phyloP scores from a whole-genome alignment of 83 land plant species.

The Isoetes engelmannii region DNA sequence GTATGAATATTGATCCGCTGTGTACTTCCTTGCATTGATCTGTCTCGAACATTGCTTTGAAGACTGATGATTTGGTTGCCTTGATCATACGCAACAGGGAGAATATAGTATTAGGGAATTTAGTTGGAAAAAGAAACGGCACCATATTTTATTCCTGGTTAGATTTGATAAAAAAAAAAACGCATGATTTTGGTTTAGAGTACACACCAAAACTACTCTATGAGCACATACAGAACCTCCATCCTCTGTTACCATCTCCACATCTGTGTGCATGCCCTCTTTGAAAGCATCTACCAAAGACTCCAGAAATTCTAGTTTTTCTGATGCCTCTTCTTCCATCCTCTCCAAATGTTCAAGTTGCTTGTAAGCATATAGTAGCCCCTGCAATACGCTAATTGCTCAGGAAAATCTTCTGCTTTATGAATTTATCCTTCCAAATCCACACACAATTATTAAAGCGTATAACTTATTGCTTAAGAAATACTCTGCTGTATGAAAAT shows the following conservation, averaged over 20 bases:
- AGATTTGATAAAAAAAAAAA: not conserved
- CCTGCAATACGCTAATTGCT: slow-evolving; percentile 21
- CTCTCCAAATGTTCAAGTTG: slow-evolving; percentile 46
- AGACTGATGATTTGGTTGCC: slow-evolving; percentile 65
- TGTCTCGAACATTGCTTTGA: slow-evolving; percentile 54
- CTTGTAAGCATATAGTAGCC: slow-evolving; percentile 41
- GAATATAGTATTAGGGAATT: too few species aligned
- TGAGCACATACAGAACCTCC: slow-evolving; percentile 59
- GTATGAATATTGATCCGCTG: slow-evolving; percentile 39
- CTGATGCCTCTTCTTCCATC: slow-evolving; percentile 34
- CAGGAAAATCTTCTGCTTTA: too few species aligned
- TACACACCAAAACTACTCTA: slow-evolving; percentile 50
- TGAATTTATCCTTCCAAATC: too few species aligned
- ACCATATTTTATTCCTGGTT: too few species aligned
- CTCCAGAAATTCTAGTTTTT: slow-evolving; percentile 45
- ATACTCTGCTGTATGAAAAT: not conserved
- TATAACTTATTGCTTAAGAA: not conserved
- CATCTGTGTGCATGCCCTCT: slow-evolving; percentile 55
- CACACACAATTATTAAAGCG: not conserved
- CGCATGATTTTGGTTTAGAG: not conserved
- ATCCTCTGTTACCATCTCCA: slow-evolving; percentile 42
- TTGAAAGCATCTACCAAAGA: slow-evolving; percentile 41
- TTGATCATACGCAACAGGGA: slow-evolving; percentile 5
- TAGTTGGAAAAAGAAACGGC: too few species aligned
- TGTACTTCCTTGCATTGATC: slow-evolving; percentile 58